phyloP scores from a whole-genome alignment of 129 eudicot species.

The Oenanthe sinensis region DNA sequence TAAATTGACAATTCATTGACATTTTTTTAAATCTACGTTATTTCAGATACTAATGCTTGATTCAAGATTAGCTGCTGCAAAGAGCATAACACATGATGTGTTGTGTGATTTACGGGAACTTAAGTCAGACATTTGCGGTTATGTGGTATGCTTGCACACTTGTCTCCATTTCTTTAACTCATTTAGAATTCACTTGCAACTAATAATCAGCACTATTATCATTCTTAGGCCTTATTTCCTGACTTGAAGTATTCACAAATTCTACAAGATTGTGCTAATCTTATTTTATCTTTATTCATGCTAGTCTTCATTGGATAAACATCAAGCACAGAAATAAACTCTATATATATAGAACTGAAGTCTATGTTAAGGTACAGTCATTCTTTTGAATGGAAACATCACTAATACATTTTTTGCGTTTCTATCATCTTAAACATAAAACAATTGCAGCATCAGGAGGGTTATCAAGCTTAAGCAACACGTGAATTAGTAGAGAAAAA shows the following conservation, averaged over 20 bases:
- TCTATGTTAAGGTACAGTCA: conserved; percentile 37
- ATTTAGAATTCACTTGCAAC: background rate
- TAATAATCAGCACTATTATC: background rate
- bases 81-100: conserved; percentile 96
- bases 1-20: background rate
- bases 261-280: background rate
- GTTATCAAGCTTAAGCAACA: conserved; percentile 58
- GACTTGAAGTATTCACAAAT: background rate
- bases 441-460: conserved; percentile 54
- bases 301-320: conserved; percentile 66
- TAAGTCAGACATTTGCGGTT: conserved; percentile 67
- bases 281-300: conserved; percentile 18
- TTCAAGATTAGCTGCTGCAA: conserved; percentile 75
- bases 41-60: conserved; percentile 72
- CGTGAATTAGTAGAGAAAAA: conserved; percentile 59
- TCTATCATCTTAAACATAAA: background rate
- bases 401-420: background rate
- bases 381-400: background rate
- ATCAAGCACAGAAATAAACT: conserved; percentile 45
- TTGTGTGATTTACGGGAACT: conserved; percentile 84
- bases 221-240: background rate
- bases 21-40: background rate
- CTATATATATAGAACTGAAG: conserved; percentile 35
- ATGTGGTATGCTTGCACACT: conserved; percentile 49
- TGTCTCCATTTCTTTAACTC: background rate